These are phyloP conservation scores for Primulina eburnea DNA, from an alignment of 257 asterid genomes.

Conservation along the genomic window DNA sequence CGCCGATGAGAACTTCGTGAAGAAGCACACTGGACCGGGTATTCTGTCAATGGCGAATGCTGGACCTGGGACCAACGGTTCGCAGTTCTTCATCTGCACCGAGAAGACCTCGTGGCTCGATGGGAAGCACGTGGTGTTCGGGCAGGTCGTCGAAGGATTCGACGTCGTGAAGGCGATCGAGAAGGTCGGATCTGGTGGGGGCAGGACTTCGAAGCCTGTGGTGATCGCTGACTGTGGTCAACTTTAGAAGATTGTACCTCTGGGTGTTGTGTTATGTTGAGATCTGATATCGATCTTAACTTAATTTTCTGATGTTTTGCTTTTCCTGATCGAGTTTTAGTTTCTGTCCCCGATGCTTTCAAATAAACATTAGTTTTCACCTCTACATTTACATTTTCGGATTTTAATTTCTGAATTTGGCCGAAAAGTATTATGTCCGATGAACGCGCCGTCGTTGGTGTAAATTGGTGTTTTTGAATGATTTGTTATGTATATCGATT, in stretches of 20 bases:
- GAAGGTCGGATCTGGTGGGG: constrained; percentile 64
- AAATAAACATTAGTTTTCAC: too few species aligned
- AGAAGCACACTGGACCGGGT: constrained; percentile 66
- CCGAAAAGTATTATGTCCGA: too few species aligned
- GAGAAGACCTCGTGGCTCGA: constrained; percentile 70
- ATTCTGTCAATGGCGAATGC: constrained; percentile 73
- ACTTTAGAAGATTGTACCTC: constrained; percentile 33
- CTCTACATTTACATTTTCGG: too few species aligned
- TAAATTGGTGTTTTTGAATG: too few species aligned
- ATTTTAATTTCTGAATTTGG: too few species aligned
- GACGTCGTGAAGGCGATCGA: constrained; percentile 60
- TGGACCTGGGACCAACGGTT: constrained; percentile 67
- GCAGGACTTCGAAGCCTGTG: constrained; percentile 59
- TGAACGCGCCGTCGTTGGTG: too few species aligned
- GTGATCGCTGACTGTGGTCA: constrained; percentile 62
- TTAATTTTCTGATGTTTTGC: background rate
- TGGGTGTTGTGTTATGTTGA: too few species aligned
- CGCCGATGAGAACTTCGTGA: constrained; percentile 62
- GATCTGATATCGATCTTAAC: background rate
- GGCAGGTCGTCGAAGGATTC: constrained; percentile 53
- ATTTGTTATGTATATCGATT: too few species aligned
- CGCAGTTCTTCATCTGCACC: constrained; percentile 68
- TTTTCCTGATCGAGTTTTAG: too few species aligned
- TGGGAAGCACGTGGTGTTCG: constrained; percentile 75
- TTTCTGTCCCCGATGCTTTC: too few species aligned